Evolutionary conservation across 768 basidiomycete genomes (phyloP).

Genomic region (Suillus placidus): DNA sequence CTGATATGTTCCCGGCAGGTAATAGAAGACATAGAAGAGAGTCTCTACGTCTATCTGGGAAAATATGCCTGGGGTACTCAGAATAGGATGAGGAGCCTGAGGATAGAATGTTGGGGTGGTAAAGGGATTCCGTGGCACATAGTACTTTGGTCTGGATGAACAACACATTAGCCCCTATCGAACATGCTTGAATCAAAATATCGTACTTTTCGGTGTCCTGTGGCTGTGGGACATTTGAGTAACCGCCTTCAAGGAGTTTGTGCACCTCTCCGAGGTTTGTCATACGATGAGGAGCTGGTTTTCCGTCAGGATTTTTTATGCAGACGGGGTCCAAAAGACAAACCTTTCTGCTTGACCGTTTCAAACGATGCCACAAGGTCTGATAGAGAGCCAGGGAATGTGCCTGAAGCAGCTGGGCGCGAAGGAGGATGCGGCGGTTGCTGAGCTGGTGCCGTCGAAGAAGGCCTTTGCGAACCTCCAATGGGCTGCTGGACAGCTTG

Average conservation of each 20-base stretch:
- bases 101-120: conserved; percentile 94
- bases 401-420: conserved; percentile 44
- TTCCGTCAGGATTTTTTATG: conserved; percentile 6
- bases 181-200: conserved; percentile 5
- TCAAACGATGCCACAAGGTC: conserved; percentile 96
- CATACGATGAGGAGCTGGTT: conserved; percentile 74
- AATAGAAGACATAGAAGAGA: conserved; percentile 98
- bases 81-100: conserved; percentile 77
- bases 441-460: conserved; percentile 53
- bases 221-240: conserved; percentile 85
- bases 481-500: conserved; percentile 34
- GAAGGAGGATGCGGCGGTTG: conserved; percentile 37
- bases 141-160: conserved; percentile 84
- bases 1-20: conserved; percentile 95
- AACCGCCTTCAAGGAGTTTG: conserved; percentile 92
- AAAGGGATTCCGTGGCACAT: conserved; percentile 90
- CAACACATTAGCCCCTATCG: conserved; percentile 14
- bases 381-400: conserved; percentile 83
- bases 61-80: conserved; percentile 85
- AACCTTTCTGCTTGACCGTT: conserved; percentile 95
- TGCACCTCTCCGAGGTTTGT: conserved; percentile 88
- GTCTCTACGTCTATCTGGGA: conserved; percentile 95
- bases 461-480: conserved; percentile 51
- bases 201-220: conserved; percentile 95
- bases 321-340: conserved; percentile 18